phyloP scores from a whole-genome alignment of 129 eudicot genomes.

The Chrysanthemum makinoi region DNA sequence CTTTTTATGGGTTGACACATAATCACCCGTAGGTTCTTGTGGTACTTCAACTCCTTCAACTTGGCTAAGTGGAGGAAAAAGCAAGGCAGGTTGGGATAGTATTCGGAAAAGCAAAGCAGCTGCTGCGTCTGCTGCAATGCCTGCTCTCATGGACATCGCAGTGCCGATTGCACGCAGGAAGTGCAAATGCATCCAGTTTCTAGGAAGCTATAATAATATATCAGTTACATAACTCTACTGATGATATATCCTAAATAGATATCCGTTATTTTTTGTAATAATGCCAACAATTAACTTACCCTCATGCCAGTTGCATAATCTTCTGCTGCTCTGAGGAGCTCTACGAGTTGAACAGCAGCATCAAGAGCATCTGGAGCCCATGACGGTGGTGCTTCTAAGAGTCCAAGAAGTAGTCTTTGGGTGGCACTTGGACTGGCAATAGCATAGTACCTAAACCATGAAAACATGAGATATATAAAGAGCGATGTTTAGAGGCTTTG shows the following conservation, averaged over 20 bases:
- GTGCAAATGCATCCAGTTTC: slow-evolving; percentile 99
- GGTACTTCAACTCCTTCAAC: slow-evolving; percentile 26
- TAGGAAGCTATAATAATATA: slow-evolving; percentile 59
- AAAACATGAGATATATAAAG: no score
- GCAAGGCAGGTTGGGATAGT: slow-evolving; percentile 90
- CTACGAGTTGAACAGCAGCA: slow-evolving; percentile 98
- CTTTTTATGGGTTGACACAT: slow-evolving; percentile 32
- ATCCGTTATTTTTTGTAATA: no score
- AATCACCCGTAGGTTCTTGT: slow-evolving; percentile 23
- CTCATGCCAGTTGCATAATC: slow-evolving; percentile 96
- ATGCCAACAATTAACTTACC: slow-evolving; percentile 37
- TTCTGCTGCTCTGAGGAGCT: slow-evolving; percentile 96
- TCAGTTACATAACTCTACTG: not conserved
- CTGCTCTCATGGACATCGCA: slow-evolving; percentile 97
- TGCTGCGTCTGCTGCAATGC: slow-evolving; percentile 97
- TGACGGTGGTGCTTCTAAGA: slow-evolving; percentile 97
- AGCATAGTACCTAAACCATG: slow-evolving; percentile 62
- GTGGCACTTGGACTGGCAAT: slow-evolving; percentile 99
- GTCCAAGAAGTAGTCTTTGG: slow-evolving; percentile 94
- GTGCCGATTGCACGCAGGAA: slow-evolving; percentile 95
- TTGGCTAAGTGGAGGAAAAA: slow-evolving; percentile 86
- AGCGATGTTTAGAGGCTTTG: no score
- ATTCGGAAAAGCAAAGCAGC: slow-evolving; percentile 95
- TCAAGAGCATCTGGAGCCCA: slow-evolving; percentile 99
- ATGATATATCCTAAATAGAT: no score